Conservation (phyloP, 805 yeast species). For the Wickerhamiella kurtzmanii region DNA sequence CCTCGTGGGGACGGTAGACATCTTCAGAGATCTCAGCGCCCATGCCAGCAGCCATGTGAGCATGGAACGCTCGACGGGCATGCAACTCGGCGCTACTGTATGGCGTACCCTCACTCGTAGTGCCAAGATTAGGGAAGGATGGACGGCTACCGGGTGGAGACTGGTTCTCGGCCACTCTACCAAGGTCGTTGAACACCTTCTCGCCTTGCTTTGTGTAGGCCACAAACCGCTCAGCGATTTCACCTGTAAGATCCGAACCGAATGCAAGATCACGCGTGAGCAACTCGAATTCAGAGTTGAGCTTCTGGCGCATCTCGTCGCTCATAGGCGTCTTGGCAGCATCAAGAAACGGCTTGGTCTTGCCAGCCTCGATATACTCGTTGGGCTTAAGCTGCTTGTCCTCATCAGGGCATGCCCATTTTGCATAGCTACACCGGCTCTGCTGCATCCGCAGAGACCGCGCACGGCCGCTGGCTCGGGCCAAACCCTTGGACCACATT, state of each 20-base stretch:
- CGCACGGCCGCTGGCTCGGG: background rate
- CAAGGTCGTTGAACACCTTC: constrained; percentile 1
- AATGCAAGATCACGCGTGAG: constrained; percentile 21
- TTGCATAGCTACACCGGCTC: background rate
- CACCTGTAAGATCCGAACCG: constrained; percentile 19
- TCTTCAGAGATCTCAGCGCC: constrained; percentile 49
- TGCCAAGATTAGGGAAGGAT: constrained; percentile 49
- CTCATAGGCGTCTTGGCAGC: constrained; percentile 16
- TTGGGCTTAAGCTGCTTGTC: constrained; percentile 6
- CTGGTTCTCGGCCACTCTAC: background rate
- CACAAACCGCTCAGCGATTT: constrained; percentile 13
- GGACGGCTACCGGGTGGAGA: constrained; percentile 16
- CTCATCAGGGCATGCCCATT: constrained; percentile 1
- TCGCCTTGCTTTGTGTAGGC: background rate
- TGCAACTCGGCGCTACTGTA: constrained; percentile 68
- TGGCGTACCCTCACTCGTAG: constrained; percentile 47
- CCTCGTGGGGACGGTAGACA: constrained; percentile 58
- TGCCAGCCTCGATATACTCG: constrained; percentile 9
- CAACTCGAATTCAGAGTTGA: constrained; percentile 20
- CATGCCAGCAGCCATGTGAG: constrained; percentile 37
- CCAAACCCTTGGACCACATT: background rate
- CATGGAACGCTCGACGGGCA: constrained; percentile 57
- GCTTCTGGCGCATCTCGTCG: constrained; percentile 22
- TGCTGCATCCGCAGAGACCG: background rate
- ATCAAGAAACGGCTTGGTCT: constrained; percentile 12